Conservation (phyloP, 371 early-diverging fungal species). For the Dentiscutata heterogama region DNA sequence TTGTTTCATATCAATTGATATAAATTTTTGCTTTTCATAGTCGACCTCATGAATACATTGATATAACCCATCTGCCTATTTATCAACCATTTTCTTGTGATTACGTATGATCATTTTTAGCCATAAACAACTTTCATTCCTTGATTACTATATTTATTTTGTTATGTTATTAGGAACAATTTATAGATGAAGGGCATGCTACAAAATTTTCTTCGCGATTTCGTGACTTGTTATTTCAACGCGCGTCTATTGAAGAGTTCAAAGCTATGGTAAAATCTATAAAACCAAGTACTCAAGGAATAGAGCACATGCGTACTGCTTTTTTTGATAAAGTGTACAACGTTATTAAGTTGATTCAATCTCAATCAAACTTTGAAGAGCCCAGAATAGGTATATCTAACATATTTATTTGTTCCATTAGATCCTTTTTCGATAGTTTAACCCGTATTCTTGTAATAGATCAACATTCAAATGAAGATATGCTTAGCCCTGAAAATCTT, state of each 20-base stretch:
- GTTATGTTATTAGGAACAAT: constrained; percentile 63
- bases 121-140: neutral
- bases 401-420: constrained; percentile 9
- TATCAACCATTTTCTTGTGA: constrained; percentile 42
- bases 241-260: constrained; percentile 81
- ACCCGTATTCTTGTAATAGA: neutral
- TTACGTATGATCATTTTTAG: constrained; percentile 19
- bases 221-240: constrained; percentile 78
- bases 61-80: constrained; percentile 50
- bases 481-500: constrained; percentile 74
- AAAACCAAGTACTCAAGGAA: constrained; percentile 59
- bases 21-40: neutral
- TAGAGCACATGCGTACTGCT: constrained; percentile 72
- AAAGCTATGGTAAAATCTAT: constrained; percentile 64
- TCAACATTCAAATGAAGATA: constrained; percentile 55
- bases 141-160: constrained; percentile 19
- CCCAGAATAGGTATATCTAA: constrained; percentile 45
- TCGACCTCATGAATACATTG: constrained; percentile 40
- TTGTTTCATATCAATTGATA: too few species aligned
- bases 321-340: constrained; percentile 74
- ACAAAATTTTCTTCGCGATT: constrained; percentile 68
- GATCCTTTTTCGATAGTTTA: neutral
- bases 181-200: constrained; percentile 67
- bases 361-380: constrained; percentile 63
- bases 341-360: constrained; percentile 74